Evolutionary conservation across 108 stramenopile species (phyloP).

Genomic region (Discostella pseudostelligera): DNA sequence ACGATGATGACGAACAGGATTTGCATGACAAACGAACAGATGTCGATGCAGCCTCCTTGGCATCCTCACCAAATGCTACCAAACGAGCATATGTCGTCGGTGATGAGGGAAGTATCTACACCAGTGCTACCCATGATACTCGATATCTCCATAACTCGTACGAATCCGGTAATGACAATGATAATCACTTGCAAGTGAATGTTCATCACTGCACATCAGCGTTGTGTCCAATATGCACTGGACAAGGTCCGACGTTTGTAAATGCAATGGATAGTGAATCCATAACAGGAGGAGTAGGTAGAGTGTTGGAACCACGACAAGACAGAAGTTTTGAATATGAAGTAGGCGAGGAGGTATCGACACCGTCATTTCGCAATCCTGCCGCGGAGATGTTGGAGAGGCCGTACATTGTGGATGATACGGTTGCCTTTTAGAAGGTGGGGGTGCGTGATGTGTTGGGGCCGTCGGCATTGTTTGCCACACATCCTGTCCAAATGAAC

Average conservation of each 20-base stretch:
- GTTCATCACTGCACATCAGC: slow-evolving; percentile 16
- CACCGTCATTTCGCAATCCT: background rate
- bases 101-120: slow-evolving; percentile 12
- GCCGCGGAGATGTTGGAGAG: slow-evolving; percentile 1
- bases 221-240: slow-evolving; percentile 10
- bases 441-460: too few species aligned
- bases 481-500: too few species aligned
- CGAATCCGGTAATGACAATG: slow-evolving; percentile 9
- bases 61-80: background rate
- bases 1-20: slow-evolving; percentile 1
- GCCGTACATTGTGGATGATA: slow-evolving; percentile 15
- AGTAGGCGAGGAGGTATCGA: background rate
- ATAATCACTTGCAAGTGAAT: background rate
- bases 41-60: slow-evolving; percentile 3
- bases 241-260: background rate
- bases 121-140: slow-evolving; percentile 3
- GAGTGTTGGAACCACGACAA: background rate
- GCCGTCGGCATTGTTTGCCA: too few species aligned
- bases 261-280: background rate
- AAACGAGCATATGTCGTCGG: slow-evolving; percentile 12
- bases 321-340: slow-evolving; percentile 8
- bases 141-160: background rate
- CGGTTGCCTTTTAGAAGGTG: slow-evolving; percentile 2
- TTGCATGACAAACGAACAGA: background rate
- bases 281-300: background rate